Evolutionary conservation across 2,329 filamentous ascomycete species (phyloP).

Genomic region (Westerdykella sp.): DNA sequence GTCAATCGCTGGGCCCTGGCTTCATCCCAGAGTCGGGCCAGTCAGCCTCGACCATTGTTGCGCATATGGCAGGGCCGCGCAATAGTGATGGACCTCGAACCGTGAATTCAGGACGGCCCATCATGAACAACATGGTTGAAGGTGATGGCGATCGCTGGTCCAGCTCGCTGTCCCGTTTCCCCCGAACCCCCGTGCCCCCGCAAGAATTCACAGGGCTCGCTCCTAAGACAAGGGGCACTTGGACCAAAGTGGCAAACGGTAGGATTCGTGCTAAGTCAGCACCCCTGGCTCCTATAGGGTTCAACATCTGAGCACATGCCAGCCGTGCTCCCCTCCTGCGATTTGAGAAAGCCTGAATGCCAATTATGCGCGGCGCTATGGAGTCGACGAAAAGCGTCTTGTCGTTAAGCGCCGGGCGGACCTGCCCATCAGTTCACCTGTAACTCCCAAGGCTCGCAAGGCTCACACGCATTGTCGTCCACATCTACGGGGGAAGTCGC

Average conservation of each 20-base stretch:
- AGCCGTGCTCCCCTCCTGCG: neutral
- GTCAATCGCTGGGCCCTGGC: neutral
- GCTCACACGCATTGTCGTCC: neutral
- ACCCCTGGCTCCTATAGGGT: too few relatives aligned
- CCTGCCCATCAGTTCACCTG: neutral
- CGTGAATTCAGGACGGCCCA: neutral
- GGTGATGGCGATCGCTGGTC: neutral
- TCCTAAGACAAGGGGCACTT: slow-evolving; percentile 1
- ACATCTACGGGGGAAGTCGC: too few relatives aligned
- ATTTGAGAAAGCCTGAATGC: neutral
- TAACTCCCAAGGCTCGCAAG: neutral
- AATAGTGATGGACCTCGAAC: neutral
- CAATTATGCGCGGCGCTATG: slow-evolving; percentile 3
- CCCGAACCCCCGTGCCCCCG: slow-evolving; percentile 3
- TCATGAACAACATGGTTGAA: neutral
- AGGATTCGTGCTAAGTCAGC: too few relatives aligned
- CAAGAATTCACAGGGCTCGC: slow-evolving; percentile 3
- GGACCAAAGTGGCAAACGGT: slow-evolving; percentile 8
- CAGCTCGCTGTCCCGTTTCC: slow-evolving; percentile 3
- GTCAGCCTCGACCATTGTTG: too few relatives aligned
- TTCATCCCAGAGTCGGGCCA: neutral
- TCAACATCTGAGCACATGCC: too few relatives aligned
- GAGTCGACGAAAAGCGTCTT: neutral
- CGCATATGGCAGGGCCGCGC: neutral
- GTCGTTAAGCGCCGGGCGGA: slow-evolving; percentile 1